Evolutionary conservation across 2,329 filamentous ascomycete species (phyloP).

Genomic region (Chrysosporium queenslandicum): DNA sequence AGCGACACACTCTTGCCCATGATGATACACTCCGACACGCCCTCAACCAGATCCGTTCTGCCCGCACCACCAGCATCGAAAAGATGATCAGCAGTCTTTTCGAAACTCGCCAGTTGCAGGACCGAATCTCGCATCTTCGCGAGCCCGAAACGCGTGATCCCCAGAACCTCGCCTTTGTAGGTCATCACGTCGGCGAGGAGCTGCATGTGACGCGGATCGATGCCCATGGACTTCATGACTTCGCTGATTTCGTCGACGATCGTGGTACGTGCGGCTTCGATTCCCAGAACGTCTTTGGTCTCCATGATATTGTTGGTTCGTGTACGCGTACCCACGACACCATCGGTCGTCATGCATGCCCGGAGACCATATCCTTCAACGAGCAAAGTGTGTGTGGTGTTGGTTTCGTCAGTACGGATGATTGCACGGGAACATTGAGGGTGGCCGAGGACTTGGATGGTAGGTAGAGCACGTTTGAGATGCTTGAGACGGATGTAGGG

Average conservation of each 20-base stretch:
- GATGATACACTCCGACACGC: constrained; percentile 94
- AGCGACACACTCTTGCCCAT: constrained; percentile 92
- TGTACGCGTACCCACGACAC: constrained; percentile 67
- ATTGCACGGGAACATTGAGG: constrained; percentile 76
- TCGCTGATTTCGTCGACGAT: constrained; percentile 79
- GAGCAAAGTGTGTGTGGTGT: constrained; percentile 60
- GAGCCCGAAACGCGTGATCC: constrained; percentile 91
- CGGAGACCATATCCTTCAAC: constrained; percentile 92
- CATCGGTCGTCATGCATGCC: constrained; percentile 85
- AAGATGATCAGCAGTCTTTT: constrained; percentile 95
- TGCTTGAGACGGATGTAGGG: constrained; percentile 60
- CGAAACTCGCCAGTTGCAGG: constrained; percentile 86
- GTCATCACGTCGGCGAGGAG: constrained; percentile 97
- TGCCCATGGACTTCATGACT: constrained; percentile 91
- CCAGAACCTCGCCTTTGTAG: constrained; percentile 92
- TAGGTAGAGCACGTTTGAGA: constrained; percentile 69
- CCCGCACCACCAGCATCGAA: constrained; percentile 89
- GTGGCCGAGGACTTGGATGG: constrained; percentile 82
- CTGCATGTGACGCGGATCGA: constrained; percentile 96
- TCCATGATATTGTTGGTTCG: constrained; percentile 86
- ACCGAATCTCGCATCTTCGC: constrained; percentile 95
- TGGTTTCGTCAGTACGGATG: constrained; percentile 67
- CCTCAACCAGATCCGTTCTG: constrained; percentile 85
- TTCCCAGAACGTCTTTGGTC: constrained; percentile 73
- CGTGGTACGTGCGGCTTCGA: constrained; percentile 82